Conservation (phyloP, 208 protist genomes). For the Wallacemonas collosoma region DNA sequence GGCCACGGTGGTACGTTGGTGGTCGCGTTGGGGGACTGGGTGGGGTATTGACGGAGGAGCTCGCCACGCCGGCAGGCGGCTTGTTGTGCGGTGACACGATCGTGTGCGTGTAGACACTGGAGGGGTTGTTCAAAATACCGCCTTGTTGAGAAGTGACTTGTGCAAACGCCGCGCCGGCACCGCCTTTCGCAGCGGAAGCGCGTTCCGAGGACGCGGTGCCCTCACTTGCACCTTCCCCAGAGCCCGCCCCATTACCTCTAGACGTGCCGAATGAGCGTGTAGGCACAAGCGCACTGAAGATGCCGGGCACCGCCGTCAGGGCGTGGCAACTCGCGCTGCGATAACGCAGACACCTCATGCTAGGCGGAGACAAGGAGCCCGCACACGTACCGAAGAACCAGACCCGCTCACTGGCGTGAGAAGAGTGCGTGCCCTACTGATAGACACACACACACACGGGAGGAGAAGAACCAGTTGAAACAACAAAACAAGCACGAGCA, state of each 20-base stretch:
- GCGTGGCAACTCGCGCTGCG: not conserved
- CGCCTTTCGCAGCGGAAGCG: not conserved
- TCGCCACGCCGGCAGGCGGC: slow-evolving; percentile 27
- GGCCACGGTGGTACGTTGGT: not conserved
- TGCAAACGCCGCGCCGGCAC: slow-evolving; percentile 22
- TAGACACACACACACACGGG: no score
- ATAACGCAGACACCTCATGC: slow-evolving; percentile 5
- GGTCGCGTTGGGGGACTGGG: not conserved
- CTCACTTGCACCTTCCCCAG: not conserved
- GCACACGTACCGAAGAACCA: no score
- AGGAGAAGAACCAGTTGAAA: no score
- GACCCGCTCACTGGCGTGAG: no score
- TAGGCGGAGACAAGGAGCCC: not conserved
- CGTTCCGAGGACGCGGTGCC: not conserved
- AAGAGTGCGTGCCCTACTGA: no score
- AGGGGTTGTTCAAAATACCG: slow-evolving; percentile 4
- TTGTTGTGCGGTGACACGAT: slow-evolving; percentile 37
- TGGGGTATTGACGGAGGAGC: slow-evolving; percentile 7
- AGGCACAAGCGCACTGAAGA: not conserved
- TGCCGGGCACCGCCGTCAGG: not conserved
- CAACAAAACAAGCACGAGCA: no score
- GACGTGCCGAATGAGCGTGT: not conserved
- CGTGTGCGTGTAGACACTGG: slow-evolving; percentile 39
- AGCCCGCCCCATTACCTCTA: not conserved
- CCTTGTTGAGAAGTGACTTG: not conserved